phyloP scores from a whole-genome alignment of 1,284 basidiomycete species.

The Ustilago xerochloae region DNA sequence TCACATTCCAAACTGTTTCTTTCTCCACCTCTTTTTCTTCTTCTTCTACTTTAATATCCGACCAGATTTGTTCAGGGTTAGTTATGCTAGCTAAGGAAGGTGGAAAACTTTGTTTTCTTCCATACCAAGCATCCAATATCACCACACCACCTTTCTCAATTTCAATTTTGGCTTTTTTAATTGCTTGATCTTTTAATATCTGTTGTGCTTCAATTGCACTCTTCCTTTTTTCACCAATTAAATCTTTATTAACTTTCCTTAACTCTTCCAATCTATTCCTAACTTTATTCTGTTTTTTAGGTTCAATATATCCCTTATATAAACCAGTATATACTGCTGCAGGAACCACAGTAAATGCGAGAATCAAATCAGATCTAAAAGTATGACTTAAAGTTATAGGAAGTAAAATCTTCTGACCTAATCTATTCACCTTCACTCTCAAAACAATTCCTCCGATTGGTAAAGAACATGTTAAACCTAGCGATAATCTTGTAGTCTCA shows the following conservation, averaged over 20 bases:
- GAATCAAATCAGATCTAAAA: conserved; percentile 71
- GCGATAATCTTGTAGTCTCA: conserved; percentile 64
- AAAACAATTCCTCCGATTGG: conserved; percentile 64
- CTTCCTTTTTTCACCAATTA: conserved; percentile 73
- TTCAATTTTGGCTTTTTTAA: conserved; percentile 69
- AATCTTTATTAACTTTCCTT: conserved; percentile 74
- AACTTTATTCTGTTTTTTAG: conserved; percentile 71
- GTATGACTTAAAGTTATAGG: conserved; percentile 74
- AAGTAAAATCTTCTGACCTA: conserved; percentile 73
- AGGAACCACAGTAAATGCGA: conserved; percentile 73
- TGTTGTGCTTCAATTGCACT: conserved; percentile 74
- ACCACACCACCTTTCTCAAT: conserved; percentile 73
- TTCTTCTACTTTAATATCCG: neutral
- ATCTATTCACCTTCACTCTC: conserved; percentile 69
- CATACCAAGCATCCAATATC: conserved; percentile 78
- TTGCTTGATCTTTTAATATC: conserved; percentile 70
- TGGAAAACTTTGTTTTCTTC: conserved; percentile 40
- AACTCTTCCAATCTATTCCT: conserved; percentile 71
- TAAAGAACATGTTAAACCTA: conserved; percentile 65
- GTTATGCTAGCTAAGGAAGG: too few relatives aligned
- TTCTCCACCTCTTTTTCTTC: neutral
- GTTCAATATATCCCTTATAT: conserved; percentile 75
- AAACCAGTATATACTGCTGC: conserved; percentile 72
- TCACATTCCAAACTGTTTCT: conserved; percentile 77
- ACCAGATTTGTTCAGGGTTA: conserved; percentile 7